Percentiles rank a stretch among this genome's conserved stretches.
Conservation (phyloP, 768 basidiomycete genomes). For the Lentinula aciculospora region DNA sequence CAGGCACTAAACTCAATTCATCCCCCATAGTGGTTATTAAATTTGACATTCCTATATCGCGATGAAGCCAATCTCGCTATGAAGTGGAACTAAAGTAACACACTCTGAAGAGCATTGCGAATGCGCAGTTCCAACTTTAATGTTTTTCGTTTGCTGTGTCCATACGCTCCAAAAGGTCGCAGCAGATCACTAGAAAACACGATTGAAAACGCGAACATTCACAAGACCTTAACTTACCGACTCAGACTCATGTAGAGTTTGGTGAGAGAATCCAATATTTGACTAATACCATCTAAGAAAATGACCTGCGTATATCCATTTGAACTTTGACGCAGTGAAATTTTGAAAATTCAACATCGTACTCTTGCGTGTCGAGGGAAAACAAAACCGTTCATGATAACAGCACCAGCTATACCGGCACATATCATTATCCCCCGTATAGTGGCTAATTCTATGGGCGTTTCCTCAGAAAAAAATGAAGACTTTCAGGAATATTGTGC, state of each 20-base stretch:
- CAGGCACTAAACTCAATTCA: conserved; percentile 43
- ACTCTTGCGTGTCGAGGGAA: conserved; percentile 45
- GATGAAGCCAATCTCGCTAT: background rate
- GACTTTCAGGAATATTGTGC: background rate
- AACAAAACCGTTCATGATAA: conserved; percentile 36
- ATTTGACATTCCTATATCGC: conserved; percentile 19
- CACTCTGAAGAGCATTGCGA: conserved; percentile 32
- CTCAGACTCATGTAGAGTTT: conserved; percentile 38
- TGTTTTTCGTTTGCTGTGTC: conserved; percentile 25
- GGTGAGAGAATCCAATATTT: conserved; percentile 31
- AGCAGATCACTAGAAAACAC: conserved; percentile 26
- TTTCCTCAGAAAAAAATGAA: background rate
- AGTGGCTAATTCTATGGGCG: conserved; percentile 28
- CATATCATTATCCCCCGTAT: conserved; percentile 35
- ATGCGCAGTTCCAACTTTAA: conserved; percentile 36
- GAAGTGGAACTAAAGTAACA: conserved; percentile 1
- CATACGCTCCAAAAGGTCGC: conserved; percentile 16
- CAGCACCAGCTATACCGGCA: conserved; percentile 38
- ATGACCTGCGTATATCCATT: conserved; percentile 22
- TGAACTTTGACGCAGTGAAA: background rate
- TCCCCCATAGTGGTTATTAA: conserved; percentile 37
- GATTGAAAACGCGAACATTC: background rate
- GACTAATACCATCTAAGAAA: conserved; percentile 33
- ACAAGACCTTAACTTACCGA: conserved; percentile 21
- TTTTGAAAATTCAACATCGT: background rate